Evolutionary conservation across 257 asterid species (phyloP).

Genomic region (Penstemon eatonii): DNA sequence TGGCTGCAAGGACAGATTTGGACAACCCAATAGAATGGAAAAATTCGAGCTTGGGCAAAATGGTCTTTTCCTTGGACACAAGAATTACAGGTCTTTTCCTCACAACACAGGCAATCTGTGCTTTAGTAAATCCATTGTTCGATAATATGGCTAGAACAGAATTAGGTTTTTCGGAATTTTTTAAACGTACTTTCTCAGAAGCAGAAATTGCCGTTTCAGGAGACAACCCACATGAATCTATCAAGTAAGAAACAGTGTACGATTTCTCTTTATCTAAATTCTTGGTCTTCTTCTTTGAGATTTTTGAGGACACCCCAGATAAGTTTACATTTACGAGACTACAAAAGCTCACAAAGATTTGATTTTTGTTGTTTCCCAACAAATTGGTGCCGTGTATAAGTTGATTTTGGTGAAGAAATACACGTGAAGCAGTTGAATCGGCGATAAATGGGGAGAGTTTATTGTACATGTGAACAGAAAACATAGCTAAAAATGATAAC

Average conservation of each 20-base stretch:
- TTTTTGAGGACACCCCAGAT: background rate
- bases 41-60: constrained; percentile 32
- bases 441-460: background rate
- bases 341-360: background rate
- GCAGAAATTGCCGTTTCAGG: constrained; percentile 29
- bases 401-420: background rate
- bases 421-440: background rate
- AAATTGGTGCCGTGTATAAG: background rate
- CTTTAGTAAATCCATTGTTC: constrained; percentile 21
- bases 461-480: background rate
- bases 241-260: constrained; percentile 29
- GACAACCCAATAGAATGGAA: constrained; percentile 18
- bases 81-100: constrained; percentile 23
- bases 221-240: constrained; percentile 30
- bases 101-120: constrained; percentile 21
- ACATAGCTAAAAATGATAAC: constrained; percentile 1
- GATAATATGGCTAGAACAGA: constrained; percentile 23
- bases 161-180: constrained; percentile 25
- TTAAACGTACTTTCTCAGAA: constrained; percentile 15
- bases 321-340: background rate
- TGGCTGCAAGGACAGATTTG: background rate
- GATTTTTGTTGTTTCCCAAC: background rate
- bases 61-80: constrained; percentile 10
- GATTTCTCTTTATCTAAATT: background rate
- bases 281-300: background rate